Evolutionary conservation across 805 yeast species (phyloP).

Genomic region (Myxozyma mucilagina): DNA sequence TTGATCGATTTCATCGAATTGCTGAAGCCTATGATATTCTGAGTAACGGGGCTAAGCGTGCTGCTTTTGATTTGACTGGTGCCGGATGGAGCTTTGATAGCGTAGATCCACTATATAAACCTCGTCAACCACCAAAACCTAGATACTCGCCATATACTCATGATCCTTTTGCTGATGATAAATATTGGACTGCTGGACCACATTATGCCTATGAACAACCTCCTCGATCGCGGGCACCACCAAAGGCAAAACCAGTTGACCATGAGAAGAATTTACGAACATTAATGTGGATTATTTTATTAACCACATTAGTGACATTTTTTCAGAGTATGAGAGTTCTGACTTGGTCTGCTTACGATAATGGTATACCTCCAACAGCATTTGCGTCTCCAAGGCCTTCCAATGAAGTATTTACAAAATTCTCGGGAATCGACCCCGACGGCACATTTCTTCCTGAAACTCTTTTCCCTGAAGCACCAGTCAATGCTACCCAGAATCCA

Average conservation of each 20-base stretch:
- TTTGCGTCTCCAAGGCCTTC: conserved; percentile 1
- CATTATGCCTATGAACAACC: not conserved
- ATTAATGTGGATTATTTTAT: conserved; percentile 21
- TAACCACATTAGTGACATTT: conserved; percentile 11
- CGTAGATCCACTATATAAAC: conserved; percentile 10
- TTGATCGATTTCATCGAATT: conserved; percentile 55
- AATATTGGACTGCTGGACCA: conserved; percentile 26
- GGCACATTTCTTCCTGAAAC: conserved; percentile 14
- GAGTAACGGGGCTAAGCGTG: conserved; percentile 47
- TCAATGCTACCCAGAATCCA: not conserved
- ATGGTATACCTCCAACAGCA: conserved; percentile 7
- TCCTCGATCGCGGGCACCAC: conserved; percentile 5
- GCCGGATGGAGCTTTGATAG: conserved; percentile 33
- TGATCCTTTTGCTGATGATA: conserved; percentile 15
- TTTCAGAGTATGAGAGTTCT: conserved; percentile 22
- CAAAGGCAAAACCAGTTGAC: conserved; percentile 17
- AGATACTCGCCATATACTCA: conserved; percentile 8
- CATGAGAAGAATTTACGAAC: conserved; percentile 26
- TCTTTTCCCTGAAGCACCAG: not conserved
- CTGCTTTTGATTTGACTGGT: conserved; percentile 50
- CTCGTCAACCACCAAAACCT: not conserved
- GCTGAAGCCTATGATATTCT: conserved; percentile 62
- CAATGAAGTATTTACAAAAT: conserved; percentile 1
- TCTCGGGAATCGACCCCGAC: conserved; percentile 14
- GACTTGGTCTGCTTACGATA: conserved; percentile 22